Percentiles rank a stretch among this genome's conserved stretches.
Conservation (phyloP, 2,329 filamentous ascomycete genomes). For the Drechslerella coelobrocha region DNA sequence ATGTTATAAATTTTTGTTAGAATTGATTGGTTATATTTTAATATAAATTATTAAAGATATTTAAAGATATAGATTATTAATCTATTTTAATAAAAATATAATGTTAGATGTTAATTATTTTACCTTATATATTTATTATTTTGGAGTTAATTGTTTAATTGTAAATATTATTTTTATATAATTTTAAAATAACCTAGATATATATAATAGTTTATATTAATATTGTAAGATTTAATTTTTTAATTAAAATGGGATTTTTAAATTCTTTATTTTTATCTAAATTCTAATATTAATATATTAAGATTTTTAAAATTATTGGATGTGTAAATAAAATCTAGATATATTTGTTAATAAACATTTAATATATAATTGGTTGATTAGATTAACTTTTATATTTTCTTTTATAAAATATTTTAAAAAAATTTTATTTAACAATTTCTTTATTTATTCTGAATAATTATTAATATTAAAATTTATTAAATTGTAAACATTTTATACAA, state of each 20-base stretch:
- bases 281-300: background rate
- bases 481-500: constrained; percentile 5
- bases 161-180: too few relatives aligned
- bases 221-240: too few relatives aligned
- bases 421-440: background rate
- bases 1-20: background rate
- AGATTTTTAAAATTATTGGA: background rate
- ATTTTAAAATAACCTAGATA: too few relatives aligned
- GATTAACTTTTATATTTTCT: too few relatives aligned
- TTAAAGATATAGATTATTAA: background rate
- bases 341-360: background rate
- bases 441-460: background rate
- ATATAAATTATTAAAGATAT: background rate
- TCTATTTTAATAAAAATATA: background rate
- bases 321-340: background rate
- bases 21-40: background rate
- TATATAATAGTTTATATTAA: too few relatives aligned
- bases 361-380: too few relatives aligned
- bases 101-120: too few relatives aligned
- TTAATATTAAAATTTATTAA: constrained; percentile 11
- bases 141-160: too few relatives aligned
- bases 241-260: too few relatives aligned
- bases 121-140: too few relatives aligned
- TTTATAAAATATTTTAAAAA: background rate
- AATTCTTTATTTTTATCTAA: too few relatives aligned